A percentile compares a stretch with the other conserved stretches of the same genome.
Evolutionary conservation across 176 grass and related monocot species (phyloP).

Genomic region (Echinochloa phyllopogon): DNA sequence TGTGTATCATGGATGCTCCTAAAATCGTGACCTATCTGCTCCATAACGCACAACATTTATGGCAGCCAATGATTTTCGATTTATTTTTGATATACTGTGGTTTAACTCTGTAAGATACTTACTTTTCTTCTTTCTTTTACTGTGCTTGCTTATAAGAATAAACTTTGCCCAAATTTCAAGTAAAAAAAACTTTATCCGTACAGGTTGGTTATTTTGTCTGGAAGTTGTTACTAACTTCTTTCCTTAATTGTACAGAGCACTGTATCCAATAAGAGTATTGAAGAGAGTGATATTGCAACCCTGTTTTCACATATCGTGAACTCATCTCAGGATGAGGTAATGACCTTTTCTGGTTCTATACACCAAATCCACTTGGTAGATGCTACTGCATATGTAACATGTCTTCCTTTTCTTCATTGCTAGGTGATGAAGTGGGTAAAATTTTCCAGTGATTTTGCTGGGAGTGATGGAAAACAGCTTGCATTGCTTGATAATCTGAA

Average conservation of each 20-base stretch:
- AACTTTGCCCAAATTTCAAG: background rate
- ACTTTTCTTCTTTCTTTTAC: background rate
- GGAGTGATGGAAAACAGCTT: slow-evolving; percentile 44
- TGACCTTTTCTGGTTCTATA: background rate
- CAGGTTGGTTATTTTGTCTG: background rate
- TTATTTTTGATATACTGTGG: background rate
- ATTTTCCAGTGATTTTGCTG: slow-evolving; percentile 75
- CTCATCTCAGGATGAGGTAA: slow-evolving; percentile 68
- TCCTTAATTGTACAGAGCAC: slow-evolving; percentile 54
- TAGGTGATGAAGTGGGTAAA: slow-evolving; percentile 78
- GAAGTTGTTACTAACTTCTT: slow-evolving; percentile 34
- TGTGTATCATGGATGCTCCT: slow-evolving; percentile 7
- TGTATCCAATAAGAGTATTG: slow-evolving; percentile 53
- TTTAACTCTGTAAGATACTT: background rate
- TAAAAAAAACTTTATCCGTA: background rate
- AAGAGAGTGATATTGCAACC: slow-evolving; percentile 58
- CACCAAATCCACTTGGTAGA: slow-evolving; percentile 1
- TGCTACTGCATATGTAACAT: slow-evolving; percentile 26
- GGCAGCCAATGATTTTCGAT: background rate
- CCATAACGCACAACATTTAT: slow-evolving; percentile 4
- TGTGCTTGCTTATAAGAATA: background rate
- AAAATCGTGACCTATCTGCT: background rate
- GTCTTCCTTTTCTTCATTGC: slow-evolving; percentile 36
- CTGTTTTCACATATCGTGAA: slow-evolving; percentile 58
- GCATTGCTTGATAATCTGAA: slow-evolving; percentile 59